Evolutionary conservation across 2,329 filamentous ascomycete species (phyloP), one percentile per base, ranked within the genome.

Genomic region (Aspergillus tamarii): DNA sequence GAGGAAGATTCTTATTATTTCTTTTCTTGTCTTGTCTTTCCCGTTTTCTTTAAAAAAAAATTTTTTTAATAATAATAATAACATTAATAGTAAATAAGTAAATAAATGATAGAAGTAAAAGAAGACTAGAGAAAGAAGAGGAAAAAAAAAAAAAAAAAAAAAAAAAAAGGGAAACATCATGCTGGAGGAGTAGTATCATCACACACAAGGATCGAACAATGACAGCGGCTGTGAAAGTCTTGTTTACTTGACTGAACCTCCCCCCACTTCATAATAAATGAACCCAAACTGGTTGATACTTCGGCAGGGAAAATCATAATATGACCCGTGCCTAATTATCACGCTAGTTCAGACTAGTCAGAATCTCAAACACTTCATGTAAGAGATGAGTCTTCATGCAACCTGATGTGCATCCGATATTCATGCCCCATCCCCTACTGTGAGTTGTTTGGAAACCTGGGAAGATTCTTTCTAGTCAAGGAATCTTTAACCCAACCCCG

Each of bases 291-390:
- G 30, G 30, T 21, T 32, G 28, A 32, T 54, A 14, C 48, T 52
- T 30, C 23, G 4, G 30, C 30, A 54, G 19, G 52, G 52, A 9
- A 23, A 23, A 36, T 36, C 34, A 36, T 36, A 14, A 55, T 55
- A 39, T 36, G 50, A 54, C 50, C 50, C 50, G 50, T 36, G 50
- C 30, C 50, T 28, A 50, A 11, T 11, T 52, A 26, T 39, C 21
- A 3, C 21, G 36, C 52, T 55, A 55, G 9, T 39, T 55, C 32
- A 39, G 45, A 68, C 67, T 67, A 65, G 62, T 57, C 39, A 11
- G 45, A 67, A 63, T 54, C 59, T 67, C 67, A 69, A 69, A 67
- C 65, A 57, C 34, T 66, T 63, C 26, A 64, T 65, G 65, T 67
- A 48, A 66, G 66, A 67, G 61, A 60, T 41, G 30, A 50, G 60